Percentiles rank a stretch among this genome's conserved stretches.
phyloP scores from a whole-genome alignment of 768 basidiomycete species.

The Filobasidium wieringae region DNA sequence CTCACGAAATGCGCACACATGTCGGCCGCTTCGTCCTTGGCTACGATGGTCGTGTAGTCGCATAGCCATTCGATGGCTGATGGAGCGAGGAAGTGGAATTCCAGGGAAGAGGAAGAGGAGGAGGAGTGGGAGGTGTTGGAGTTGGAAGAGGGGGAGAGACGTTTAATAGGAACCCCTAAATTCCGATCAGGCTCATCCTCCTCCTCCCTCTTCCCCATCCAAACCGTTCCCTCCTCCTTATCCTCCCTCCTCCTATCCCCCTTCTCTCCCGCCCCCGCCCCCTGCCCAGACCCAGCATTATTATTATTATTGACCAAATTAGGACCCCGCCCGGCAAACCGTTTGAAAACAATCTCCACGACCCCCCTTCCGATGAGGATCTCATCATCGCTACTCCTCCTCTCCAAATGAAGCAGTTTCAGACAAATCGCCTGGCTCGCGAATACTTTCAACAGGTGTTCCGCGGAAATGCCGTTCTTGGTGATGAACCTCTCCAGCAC shows the following conservation, averaged over 20 bases:
- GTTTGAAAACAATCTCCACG: conserved; percentile 85
- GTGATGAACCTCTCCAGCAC: conserved; percentile 99
- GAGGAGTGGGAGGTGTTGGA: conserved; percentile 23
- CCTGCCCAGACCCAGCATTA: conserved; percentile 40
- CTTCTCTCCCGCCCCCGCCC: background rate
- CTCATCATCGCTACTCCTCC: conserved; percentile 84
- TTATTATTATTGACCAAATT: conserved; percentile 61
- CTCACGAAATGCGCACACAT: conserved; percentile 96
- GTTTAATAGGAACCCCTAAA: conserved; percentile 2
- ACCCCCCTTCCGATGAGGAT: conserved; percentile 90
- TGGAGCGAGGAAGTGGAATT: conserved; percentile 67
- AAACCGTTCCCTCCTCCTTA: background rate
- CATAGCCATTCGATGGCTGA: conserved; percentile 90
- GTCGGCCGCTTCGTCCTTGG: conserved; percentile 91
- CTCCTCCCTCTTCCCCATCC: too few relatives aligned
- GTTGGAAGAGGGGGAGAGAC: background rate
- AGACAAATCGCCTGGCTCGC: conserved; percentile 88
- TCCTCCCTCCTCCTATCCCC: background rate
- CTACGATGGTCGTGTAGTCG: conserved; percentile 91
- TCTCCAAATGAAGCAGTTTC: conserved; percentile 92
- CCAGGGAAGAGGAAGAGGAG: conserved; percentile 11
- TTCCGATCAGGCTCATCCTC: conserved; percentile 7
- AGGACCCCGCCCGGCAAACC: conserved; percentile 79
- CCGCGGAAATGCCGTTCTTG: conserved; percentile 95
- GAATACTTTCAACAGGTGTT: conserved; percentile 82